A percentile compares a stretch with the other conserved stretches of the same genome.
These are phyloP conservation scores for Vitis hybrid DNA, from an alignment of 177 flowering plant species.

Conservation along the genomic window DNA sequence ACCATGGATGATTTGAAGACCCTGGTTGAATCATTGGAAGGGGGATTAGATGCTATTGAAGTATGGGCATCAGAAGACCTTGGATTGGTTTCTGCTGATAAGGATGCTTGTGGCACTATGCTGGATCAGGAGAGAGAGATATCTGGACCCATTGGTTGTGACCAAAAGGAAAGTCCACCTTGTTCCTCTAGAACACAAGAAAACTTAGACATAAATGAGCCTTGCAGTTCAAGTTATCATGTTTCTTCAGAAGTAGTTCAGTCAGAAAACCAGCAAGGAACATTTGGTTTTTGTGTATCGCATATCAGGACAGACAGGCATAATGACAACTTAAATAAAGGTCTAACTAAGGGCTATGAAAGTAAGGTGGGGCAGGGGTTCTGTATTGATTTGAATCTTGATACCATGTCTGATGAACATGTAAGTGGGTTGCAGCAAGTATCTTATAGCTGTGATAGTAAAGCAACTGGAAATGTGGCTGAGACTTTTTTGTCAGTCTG, in stretches of 20 bases:
- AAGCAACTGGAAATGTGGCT: conserved; percentile 6
- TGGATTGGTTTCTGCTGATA: conserved; percentile 11
- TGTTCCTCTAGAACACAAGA: conserved; percentile 16
- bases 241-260: conserved; percentile 27
- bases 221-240: conserved; percentile 21
- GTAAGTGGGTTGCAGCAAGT: conserved; percentile 10
- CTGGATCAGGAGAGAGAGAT: conserved; percentile 14
- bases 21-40: conserved; percentile 72
- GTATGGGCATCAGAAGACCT: conserved; percentile 43
- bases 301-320: conserved; percentile 12
- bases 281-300: conserved; percentile 11
- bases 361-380: conserved; percentile 15
- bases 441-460: conserved; percentile 15
- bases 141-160: conserved; percentile 1
- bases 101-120: conserved; percentile 7
- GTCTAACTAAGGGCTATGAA: conserved; percentile 10
- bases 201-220: conserved; percentile 14
- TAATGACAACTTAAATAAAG: conserved; percentile 8
- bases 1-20: conserved; percentile 44
- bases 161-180: conserved; percentile 13
- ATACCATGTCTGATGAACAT: conserved; percentile 21
- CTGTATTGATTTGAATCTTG: conserved; percentile 37
- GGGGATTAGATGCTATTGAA: conserved; percentile 37
- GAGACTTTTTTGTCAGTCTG: conserved; percentile 3
- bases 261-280: conserved; percentile 17